Evolutionary conservation across 805 yeast species (phyloP).

Genomic region (Cyberlindnera euphorbiiphila): DNA sequence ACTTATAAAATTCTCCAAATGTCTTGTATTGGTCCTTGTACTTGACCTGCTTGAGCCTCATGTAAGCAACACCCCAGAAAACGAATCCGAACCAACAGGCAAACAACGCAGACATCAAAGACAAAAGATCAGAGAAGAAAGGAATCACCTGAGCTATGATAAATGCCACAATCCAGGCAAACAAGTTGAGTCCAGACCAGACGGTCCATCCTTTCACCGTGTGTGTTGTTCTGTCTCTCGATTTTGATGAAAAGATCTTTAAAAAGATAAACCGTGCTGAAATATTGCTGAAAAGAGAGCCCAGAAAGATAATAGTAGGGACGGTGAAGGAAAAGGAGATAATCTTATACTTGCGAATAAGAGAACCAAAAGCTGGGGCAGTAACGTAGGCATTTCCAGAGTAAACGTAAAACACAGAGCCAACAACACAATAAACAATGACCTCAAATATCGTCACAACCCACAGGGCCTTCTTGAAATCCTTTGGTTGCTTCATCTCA

Average conservation of each 20-base stretch:
- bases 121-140: slow-evolving; percentile 53
- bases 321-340: slow-evolving; percentile 56
- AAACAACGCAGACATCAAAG: slow-evolving; percentile 57
- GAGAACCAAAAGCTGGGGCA: slow-evolving; percentile 58
- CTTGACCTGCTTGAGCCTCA: slow-evolving; percentile 38
- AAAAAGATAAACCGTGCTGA: slow-evolving; percentile 49
- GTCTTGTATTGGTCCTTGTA: slow-evolving; percentile 27
- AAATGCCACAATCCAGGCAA: slow-evolving; percentile 50
- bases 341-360: slow-evolving; percentile 46
- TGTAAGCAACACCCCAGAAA: slow-evolving; percentile 58
- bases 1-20: slow-evolving; percentile 30
- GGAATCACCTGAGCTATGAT: slow-evolving; percentile 62
- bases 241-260: slow-evolving; percentile 38
- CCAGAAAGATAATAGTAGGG: slow-evolving; percentile 55
- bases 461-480: slow-evolving; percentile 52
- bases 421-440: slow-evolving; percentile 47
- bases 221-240: slow-evolving; percentile 43
- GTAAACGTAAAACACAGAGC: slow-evolving; percentile 53
- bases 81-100: slow-evolving; percentile 66
- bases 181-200: slow-evolving; percentile 43
- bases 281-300: slow-evolving; percentile 52
- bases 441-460: slow-evolving; percentile 50
- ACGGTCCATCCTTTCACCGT: slow-evolving; percentile 49
- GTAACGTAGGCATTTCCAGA: slow-evolving; percentile 54
- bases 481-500: slow-evolving; percentile 54